phyloP scores from a whole-genome alignment of 163 green algal species.

The Scenedesmus sp. region DNA sequence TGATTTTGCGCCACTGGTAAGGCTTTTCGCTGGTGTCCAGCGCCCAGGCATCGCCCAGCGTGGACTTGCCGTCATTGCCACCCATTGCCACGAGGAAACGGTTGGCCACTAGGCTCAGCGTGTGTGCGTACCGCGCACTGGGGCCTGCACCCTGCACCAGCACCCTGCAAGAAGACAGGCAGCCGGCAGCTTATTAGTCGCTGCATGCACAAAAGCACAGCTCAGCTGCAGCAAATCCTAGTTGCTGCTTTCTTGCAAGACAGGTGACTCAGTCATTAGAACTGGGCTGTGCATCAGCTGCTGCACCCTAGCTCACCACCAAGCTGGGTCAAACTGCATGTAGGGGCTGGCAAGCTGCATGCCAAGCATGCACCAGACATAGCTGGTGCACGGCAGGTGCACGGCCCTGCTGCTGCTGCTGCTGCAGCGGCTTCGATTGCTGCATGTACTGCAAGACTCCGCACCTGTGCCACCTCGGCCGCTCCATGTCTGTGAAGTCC shows the following conservation, averaged over 20 bases:
- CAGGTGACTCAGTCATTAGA: too few relatives aligned
- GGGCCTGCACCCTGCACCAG: slow-evolving; percentile 94
- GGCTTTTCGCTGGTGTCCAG: slow-evolving; percentile 99
- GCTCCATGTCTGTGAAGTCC: slow-evolving; percentile 94
- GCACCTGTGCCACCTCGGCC: slow-evolving; percentile 95
- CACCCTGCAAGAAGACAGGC: slow-evolving; percentile 78
- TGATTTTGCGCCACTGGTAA: slow-evolving; percentile 97
- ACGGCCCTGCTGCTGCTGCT: not conserved
- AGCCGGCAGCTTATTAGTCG: not conserved
- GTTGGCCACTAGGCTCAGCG: slow-evolving; percentile 96
- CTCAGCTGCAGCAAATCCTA: too few relatives aligned
- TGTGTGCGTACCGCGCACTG: slow-evolving; percentile 97
- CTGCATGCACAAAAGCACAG: too few relatives aligned
- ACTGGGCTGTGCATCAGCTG: too few relatives aligned
- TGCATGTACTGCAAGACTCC: not conserved
- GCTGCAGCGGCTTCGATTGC: not conserved
- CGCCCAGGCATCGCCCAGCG: slow-evolving; percentile 94
- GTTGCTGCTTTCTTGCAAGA: too few relatives aligned
- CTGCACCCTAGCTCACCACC: too few relatives aligned
- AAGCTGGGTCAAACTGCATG: not conserved
- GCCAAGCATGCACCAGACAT: not conserved
- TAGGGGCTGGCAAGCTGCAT: not conserved
- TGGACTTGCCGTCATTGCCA: slow-evolving; percentile 96
- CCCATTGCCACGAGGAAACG: slow-evolving; percentile 97
- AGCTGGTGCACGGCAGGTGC: not conserved